Conservation (phyloP, 2,329 filamentous ascomycete species). For the Colletotrichum sansevieriae region DNA sequence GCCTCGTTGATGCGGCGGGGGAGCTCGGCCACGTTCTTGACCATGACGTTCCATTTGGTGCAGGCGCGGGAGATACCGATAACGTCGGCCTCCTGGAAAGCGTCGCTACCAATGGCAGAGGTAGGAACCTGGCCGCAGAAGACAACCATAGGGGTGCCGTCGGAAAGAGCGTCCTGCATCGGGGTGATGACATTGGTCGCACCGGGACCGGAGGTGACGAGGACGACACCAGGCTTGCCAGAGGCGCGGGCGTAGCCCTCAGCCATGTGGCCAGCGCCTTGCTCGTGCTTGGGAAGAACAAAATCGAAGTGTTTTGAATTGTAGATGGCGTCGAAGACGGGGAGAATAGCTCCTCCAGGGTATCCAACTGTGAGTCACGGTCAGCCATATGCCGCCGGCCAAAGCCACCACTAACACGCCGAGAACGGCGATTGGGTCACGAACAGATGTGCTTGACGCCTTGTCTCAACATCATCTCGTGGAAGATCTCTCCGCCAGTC, state of each 20-base stretch:
- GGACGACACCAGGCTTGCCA: slow-evolving; percentile 93
- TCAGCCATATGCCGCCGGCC: slow-evolving; percentile 23
- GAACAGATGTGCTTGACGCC: slow-evolving; percentile 93
- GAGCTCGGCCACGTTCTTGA: slow-evolving; percentile 93
- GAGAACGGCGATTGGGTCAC: slow-evolving; percentile 54
- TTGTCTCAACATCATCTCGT: slow-evolving; percentile 98
- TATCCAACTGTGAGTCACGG: slow-evolving; percentile 75
- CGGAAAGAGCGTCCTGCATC: slow-evolving; percentile 94
- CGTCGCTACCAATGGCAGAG: slow-evolving; percentile 90
- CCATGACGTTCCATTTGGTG: slow-evolving; percentile 99
- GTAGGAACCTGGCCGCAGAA: slow-evolving; percentile 95
- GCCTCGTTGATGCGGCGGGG: slow-evolving; percentile 96
- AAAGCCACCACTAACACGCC: background rate
- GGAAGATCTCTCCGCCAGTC: slow-evolving; percentile 96
- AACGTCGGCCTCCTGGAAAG: slow-evolving; percentile 97
- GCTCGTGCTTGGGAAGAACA: slow-evolving; percentile 94
- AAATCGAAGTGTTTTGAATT: slow-evolving; percentile 98
- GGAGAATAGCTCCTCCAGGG: slow-evolving; percentile 94
- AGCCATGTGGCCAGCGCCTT: slow-evolving; percentile 98
- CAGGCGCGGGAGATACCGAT: slow-evolving; percentile 93
- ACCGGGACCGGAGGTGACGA: slow-evolving; percentile 96
- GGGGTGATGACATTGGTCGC: slow-evolving; percentile 97
- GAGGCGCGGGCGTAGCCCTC: slow-evolving; percentile 95
- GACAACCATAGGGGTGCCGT: slow-evolving; percentile 95
- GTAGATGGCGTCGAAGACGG: slow-evolving; percentile 98